Evolutionary conservation across 2,329 filamentous ascomycete genomes (phyloP), one percentile per base, ranked within the genome.

Genomic region (Calonectria montana): DNA sequence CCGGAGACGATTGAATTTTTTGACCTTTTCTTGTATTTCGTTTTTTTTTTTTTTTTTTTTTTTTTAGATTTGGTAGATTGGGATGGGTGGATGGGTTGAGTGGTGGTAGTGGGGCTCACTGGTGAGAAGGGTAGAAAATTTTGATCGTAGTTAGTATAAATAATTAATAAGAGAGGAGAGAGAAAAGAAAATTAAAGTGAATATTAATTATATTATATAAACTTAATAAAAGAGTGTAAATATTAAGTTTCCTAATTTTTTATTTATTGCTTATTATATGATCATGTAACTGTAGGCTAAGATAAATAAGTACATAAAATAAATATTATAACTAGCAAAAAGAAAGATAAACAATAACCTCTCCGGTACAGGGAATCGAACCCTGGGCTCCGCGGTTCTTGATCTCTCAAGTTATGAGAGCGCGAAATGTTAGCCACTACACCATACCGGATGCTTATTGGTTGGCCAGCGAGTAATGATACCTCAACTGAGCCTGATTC

Each of bases 351-450:
- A 23, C 1, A 23, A n/a, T n/a, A 10, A 37, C 23, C 29, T 55
- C 55, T 61, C 55, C 55, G 55, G 55, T 55, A 55, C 50, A 59
- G 53, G 53, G 53, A 59, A 59, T 59, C 53, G 53, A 59, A 59
- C 43, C 43, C 43, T 47, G 43, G 43, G 43, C 43, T 47, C 70
- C 70, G 70, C 70, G 70, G 70, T 37, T 43, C 35, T 48, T 59
- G 43, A 47, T 45, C 63, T 37, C 62, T 67, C 59, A 69, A 45
- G 57, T 62, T 47, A 47, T 47, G 43, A 47, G 43, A 47, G 43
- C 43, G 43, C 43, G 73, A 76, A 76, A 77, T 77, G 75, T 77
- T 77, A 73, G 75, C 76, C 76, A 78, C 75, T 78, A 78, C 76
- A 78, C 76, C 76, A 78, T 78, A 77, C 76, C 76, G 76, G 76